These are phyloP conservation scores for Phalaenopsis hybrid DNA, from an alignment of 116 monocot genomes.

Conservation along the genomic window DNA sequence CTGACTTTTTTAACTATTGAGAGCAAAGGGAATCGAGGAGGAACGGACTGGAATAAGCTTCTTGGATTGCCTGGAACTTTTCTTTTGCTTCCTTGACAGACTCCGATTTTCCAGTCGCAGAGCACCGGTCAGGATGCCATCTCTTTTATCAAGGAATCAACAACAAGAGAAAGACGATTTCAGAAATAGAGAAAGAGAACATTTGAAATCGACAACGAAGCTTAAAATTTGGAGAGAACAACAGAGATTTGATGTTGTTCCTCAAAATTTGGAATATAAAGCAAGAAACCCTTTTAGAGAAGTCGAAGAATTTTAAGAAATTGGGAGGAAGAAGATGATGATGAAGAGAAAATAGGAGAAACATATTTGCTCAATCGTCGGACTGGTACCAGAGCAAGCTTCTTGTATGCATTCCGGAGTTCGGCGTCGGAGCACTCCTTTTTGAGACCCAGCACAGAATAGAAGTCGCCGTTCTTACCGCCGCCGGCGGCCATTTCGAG, in stretches of 20 bases:
- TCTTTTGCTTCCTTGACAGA: slow-evolving; percentile 53
- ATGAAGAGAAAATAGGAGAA: not conserved
- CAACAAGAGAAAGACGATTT: not conserved
- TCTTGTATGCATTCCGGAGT: slow-evolving; percentile 71
- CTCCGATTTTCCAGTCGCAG: slow-evolving; percentile 34
- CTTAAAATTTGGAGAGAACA: not conserved
- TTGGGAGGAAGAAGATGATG: not conserved
- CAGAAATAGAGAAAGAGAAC: not conserved
- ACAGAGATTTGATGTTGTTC: not conserved
- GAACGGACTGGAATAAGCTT: slow-evolving; percentile 67
- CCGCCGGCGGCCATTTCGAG: slow-evolving; percentile 21
- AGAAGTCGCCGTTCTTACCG: slow-evolving; percentile 46
- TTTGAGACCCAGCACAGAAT: slow-evolving; percentile 66
- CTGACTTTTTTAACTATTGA: not conserved
- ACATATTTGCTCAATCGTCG: not conserved
- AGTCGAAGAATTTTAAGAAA: not conserved
- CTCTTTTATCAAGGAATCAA: slow-evolving; percentile 28
- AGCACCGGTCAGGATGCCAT: slow-evolving; percentile 89
- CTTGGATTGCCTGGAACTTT: slow-evolving; percentile 76
- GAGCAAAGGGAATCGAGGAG: not conserved
- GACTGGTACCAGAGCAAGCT: slow-evolving; percentile 67
- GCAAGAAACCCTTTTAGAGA: not conserved
- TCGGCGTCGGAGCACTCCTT: slow-evolving; percentile 85
- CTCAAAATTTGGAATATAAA: not conserved
- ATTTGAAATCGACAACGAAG: too few relatives aligned